These are phyloP conservation scores for Lepidopterella palustris DNA, from an alignment of 495 filamentous ascomycete genomes.

Conservation along the genomic window DNA sequence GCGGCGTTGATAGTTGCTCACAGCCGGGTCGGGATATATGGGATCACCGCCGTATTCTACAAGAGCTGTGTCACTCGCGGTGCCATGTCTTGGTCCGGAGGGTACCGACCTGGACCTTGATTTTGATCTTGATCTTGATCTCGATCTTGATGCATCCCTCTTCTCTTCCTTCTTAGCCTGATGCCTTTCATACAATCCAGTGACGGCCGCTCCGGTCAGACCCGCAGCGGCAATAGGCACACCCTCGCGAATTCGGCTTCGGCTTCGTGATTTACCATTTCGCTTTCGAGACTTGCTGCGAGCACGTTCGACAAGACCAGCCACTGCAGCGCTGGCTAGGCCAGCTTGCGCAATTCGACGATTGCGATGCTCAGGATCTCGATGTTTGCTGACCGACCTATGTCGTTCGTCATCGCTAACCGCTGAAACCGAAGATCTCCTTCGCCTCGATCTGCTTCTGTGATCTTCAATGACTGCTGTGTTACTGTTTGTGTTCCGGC, in stretches of 20 bases:
- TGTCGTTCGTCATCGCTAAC: conserved; percentile 26
- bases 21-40: conserved; percentile 30
- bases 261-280: conserved; percentile 47
- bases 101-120: conserved; percentile 50
- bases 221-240: conserved; percentile 68
- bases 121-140: conserved; percentile 40
- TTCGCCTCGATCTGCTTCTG: conserved; percentile 63
- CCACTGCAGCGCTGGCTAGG: conserved; percentile 68
- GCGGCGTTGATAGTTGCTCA: conserved; percentile 15
- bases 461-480: conserved; percentile 49
- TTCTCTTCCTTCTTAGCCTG: conserved; percentile 62
- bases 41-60: conserved; percentile 74
- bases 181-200: conserved; percentile 72
- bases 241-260: conserved; percentile 54
- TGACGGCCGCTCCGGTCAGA: conserved; percentile 68
- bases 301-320: conserved; percentile 66
- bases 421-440: conserved; percentile 48
- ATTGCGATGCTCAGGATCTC: conserved; percentile 56
- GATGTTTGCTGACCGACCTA: conserved; percentile 32
- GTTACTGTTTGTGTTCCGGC: conserved; percentile 54
- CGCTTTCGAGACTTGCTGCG: conserved; percentile 65
- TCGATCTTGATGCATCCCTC: conserved; percentile 45
- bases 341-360: conserved; percentile 70
- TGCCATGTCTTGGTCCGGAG: conserved; percentile 47
- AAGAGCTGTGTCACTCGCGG: conserved; percentile 61